Evolutionary conservation across 2,329 filamentous ascomycete genomes (phyloP).

Genomic region (Hawksworthiomyces lignivorus): DNA sequence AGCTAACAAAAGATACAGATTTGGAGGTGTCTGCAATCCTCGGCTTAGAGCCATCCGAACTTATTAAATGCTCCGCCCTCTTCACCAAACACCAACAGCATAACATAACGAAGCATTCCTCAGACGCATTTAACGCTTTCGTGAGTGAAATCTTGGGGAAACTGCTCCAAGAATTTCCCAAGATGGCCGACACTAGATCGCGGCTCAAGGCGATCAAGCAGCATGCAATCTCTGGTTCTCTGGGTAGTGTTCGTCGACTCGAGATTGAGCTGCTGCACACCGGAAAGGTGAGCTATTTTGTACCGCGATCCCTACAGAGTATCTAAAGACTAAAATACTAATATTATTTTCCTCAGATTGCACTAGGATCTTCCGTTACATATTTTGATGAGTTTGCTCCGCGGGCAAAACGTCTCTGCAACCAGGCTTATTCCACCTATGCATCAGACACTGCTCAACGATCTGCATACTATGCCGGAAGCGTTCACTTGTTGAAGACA

Average conservation of each 20-base stretch:
- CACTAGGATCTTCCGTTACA: constrained; percentile 22
- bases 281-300: constrained; percentile 35
- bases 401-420: constrained; percentile 32
- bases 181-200: constrained; percentile 12
- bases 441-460: constrained; percentile 25
- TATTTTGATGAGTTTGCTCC: constrained; percentile 37
- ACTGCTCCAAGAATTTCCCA: constrained; percentile 27
- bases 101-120: constrained; percentile 16
- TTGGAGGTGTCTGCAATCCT: constrained; percentile 38
- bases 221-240: constrained; percentile 27
- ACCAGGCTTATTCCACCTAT: constrained; percentile 33
- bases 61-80: constrained; percentile 33
- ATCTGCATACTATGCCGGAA: constrained; percentile 32
- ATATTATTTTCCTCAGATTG: constrained; percentile 25
- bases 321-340: neutral
- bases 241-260: constrained; percentile 36
- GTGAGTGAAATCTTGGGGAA: constrained; percentile 28
- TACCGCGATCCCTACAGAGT: too few relatives aligned
- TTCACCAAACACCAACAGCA: constrained; percentile 34
- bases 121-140: constrained; percentile 28
- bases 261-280: constrained; percentile 44
- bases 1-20: constrained; percentile 25
- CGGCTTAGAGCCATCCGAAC: constrained; percentile 22
- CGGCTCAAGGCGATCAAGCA: constrained; percentile 29
- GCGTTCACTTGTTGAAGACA: constrained; percentile 32